Evolutionary conservation across 805 yeast genomes (phyloP).

Genomic region (Cyberlindnera veronae): DNA sequence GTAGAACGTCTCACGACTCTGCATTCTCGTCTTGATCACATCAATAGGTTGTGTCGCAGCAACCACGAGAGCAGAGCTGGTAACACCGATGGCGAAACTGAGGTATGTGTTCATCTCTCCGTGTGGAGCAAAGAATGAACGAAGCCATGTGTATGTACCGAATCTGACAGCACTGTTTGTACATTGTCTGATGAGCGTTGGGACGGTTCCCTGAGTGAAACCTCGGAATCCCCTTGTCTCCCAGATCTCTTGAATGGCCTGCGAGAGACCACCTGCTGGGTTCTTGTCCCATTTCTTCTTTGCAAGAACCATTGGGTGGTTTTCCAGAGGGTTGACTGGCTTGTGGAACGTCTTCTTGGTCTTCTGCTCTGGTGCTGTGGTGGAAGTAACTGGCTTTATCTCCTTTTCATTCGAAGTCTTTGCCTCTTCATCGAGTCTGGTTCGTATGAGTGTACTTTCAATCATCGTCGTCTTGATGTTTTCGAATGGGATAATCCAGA

Average conservation of each 20-base stretch:
- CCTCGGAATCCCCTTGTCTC: slow-evolving; percentile 69
- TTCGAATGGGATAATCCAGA: slow-evolving; percentile 89
- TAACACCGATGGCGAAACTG: slow-evolving; percentile 46
- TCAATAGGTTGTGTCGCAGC: slow-evolving; percentile 85
- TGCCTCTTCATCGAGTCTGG: slow-evolving; percentile 25
- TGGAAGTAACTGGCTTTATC: neutral
- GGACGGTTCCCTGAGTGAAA: slow-evolving; percentile 75
- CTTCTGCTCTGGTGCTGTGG: slow-evolving; percentile 1
- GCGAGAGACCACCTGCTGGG: slow-evolving; percentile 52
- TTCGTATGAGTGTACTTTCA: slow-evolving; percentile 51
- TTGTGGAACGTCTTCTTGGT: slow-evolving; percentile 31
- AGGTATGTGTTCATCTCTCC: slow-evolving; percentile 34
- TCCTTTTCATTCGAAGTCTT: slow-evolving; percentile 26
- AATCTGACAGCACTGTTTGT: slow-evolving; percentile 79
- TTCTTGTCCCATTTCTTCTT: slow-evolving; percentile 38
- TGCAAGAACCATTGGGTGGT: slow-evolving; percentile 30
- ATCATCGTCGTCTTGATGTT: slow-evolving; percentile 77
- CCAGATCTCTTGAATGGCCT: slow-evolving; percentile 64
- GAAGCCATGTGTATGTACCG: slow-evolving; percentile 73
- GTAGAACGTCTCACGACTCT: slow-evolving; percentile 61
- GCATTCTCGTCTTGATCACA: slow-evolving; percentile 83
- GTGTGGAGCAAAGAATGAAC: slow-evolving; percentile 64
- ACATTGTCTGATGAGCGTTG: slow-evolving; percentile 80
- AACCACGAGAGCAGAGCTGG: slow-evolving; percentile 71
- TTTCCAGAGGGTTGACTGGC: slow-evolving; percentile 16